Base-by-base conservation (phyloP, 257 asterid genomes). In the Gentiana dahurica region DNA sequence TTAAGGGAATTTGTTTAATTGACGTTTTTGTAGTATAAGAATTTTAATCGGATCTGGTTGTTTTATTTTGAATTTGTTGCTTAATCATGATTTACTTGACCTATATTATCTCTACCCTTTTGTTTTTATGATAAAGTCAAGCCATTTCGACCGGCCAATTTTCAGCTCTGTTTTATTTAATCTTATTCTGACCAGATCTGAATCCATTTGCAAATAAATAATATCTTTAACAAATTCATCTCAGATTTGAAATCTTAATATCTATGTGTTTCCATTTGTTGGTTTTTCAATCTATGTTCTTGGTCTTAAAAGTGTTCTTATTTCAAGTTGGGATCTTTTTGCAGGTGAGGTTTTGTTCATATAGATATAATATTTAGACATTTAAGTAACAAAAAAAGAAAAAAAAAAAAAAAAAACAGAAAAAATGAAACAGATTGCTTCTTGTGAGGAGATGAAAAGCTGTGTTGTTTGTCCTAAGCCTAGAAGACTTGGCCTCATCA, bases 391-490 rank as follows among this genome's bases (percentile, higher is more conserved):
- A 41, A 39, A 39, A 39, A 13, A 54, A n/a, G n/a, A n/a, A n/a
- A n/a, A n/a, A n/a, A n/a, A n/a, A n/a, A n/a, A n/a, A n/a, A n/a
- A n/a, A n/a, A n/a, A n/a, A n/a, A n/a, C n/a, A n/a, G 53, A 36
- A 37, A 69, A 47, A 48, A 5, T 7, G 4, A 24, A 9, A 45
- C 3, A 38, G 39, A 15, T 52, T 3, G 57, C 34, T 33, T 39
- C 46, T 41, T 41, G 71, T 68, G 54, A 13, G 86, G 79, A 60
- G 78, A 50, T 24, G 65, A 80, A 66, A 49, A 91, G 78, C 32
- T 55, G 68, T 49, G 80, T 91, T 74, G 93, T 91, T 65, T 91
- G 98, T 70, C 98, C 98, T 0, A 85, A 87, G 71, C 98, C 98
- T 4, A 75, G 97, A 61, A 74, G 98, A 60, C 48, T 91, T 49